These are phyloP conservation scores for Primulina tabacum DNA, from an alignment of 257 asterid genomes.

Conservation along the genomic window DNA sequence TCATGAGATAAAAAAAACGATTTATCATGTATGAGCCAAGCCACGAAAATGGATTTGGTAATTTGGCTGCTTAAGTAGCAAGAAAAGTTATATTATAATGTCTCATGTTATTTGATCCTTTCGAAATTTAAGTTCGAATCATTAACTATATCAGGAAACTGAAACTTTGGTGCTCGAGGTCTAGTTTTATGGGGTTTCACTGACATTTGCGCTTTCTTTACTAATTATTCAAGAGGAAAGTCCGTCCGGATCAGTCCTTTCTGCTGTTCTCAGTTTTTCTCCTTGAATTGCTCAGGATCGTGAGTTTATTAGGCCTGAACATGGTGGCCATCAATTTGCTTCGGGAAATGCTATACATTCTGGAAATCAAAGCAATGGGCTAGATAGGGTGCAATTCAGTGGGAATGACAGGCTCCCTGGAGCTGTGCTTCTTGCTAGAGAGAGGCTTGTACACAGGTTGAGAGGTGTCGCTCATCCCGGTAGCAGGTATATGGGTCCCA, in stretches of 20 bases:
- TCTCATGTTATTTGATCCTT: no score
- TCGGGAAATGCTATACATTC: conserved; percentile 31
- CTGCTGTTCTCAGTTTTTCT: conserved; percentile 6
- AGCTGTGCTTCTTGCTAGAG: conserved; percentile 87
- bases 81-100: no score
- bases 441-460: conserved; percentile 77
- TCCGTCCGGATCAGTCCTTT: not conserved
- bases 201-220: not conserved
- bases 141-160: no score
- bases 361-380: conserved; percentile 30
- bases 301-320: conserved; percentile 45
- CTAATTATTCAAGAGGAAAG: conserved; percentile 4
- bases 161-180: no score
- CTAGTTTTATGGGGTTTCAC: no score
- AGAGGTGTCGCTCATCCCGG: conserved; percentile 70
- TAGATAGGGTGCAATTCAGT: conserved; percentile 40
- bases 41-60: no score
- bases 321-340: conserved; percentile 43
- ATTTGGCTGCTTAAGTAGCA: no score
- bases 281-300: conserved; percentile 49
- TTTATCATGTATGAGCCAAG: no score
- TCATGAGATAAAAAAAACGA: no score
- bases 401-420: conserved; percentile 80
- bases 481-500: conserved; percentile 47
- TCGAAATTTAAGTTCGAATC: no score